Conservation (phyloP, 345 rosid species). For the Eucalyptus pauciflora region DNA sequence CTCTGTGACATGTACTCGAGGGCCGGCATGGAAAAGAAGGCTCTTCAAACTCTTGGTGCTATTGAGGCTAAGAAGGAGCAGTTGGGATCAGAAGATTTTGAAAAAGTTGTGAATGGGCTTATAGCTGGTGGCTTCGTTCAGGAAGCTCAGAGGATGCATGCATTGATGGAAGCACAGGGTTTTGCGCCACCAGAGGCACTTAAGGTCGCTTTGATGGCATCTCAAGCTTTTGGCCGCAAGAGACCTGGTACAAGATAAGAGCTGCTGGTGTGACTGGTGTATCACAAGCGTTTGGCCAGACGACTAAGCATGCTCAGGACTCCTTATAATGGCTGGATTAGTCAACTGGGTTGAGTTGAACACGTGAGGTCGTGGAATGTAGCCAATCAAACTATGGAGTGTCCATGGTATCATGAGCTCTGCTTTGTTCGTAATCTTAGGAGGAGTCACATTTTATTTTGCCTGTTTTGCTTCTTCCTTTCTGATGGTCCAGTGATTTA, state of each 20-base stretch:
- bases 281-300: not conserved
- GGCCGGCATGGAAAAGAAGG: conserved; percentile 59
- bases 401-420: not conserved
- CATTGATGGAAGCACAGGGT: conserved; percentile 49
- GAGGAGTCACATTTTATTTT: not conserved
- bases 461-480: not conserved
- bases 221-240: conserved; percentile 2
- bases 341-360: not conserved
- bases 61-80: conserved; percentile 34
- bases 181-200: conserved; percentile 23
- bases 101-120: conserved; percentile 49
- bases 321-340: not conserved
- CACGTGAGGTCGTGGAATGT: not conserved
- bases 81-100: conserved; percentile 42
- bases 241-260: conserved; percentile 2
- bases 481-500: not conserved
- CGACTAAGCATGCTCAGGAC: not conserved
- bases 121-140: conserved; percentile 45
- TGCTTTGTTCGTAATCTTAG: not conserved
- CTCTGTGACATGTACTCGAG: conserved; percentile 74
- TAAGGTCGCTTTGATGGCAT: conserved; percentile 5
- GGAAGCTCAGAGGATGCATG: conserved; percentile 46
- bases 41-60: conserved; percentile 62
- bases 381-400: not conserved
- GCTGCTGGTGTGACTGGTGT: not conserved